Percentiles rank a stretch among this genome's conserved stretches.
Conservation (phyloP, 2,329 filamentous ascomycete genomes). For the Dactylellina cionopaga region DNA sequence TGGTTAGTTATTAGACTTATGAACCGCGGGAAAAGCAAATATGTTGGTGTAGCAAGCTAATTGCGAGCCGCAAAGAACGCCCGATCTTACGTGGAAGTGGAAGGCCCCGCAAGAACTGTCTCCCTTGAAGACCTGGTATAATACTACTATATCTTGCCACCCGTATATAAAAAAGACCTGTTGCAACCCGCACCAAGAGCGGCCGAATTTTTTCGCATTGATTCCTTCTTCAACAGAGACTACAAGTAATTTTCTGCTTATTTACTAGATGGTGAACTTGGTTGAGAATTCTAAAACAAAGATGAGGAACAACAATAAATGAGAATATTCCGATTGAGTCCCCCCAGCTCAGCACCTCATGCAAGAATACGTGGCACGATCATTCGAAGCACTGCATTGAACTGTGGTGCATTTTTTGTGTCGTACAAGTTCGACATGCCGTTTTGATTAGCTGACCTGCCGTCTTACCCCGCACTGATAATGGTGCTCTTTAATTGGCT, state of each 20-base stretch:
- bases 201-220: too few species aligned
- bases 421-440: background rate
- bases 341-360: background rate
- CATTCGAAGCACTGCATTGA: background rate
- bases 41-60: too few species aligned
- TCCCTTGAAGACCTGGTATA: too few species aligned
- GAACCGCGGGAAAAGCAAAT: too few species aligned
- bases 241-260: background rate
- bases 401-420: background rate
- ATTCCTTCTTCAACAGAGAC: background rate
- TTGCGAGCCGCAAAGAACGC: too few species aligned
- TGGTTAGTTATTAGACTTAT: background rate
- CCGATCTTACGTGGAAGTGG: too few species aligned
- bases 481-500: background rate
- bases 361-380: background rate
- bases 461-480: background rate
- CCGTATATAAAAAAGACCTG: background rate
- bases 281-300: too few species aligned
- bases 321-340: too few species aligned
- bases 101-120: too few species aligned
- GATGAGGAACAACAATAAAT: too few species aligned
- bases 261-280: background rate
- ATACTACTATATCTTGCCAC: background rate
- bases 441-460: background rate
- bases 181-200: background rate